These are phyloP conservation scores for Lachancea waltii DNA, from an alignment of 805 yeast species.

Conservation along the genomic window DNA sequence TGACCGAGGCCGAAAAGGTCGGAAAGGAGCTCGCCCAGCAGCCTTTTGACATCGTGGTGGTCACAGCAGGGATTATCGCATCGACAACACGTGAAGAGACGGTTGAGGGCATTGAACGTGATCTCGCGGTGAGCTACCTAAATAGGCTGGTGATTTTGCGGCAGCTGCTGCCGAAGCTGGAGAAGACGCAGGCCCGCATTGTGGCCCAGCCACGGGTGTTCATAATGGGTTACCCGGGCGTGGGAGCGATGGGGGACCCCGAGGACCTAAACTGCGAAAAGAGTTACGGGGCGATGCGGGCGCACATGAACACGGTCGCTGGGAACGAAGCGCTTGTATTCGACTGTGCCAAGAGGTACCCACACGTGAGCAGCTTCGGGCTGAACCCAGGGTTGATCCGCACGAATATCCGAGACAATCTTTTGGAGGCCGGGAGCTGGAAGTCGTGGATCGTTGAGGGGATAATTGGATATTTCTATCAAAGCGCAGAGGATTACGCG, in stretches of 20 bases:
- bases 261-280: slow-evolving; percentile 34
- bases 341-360: slow-evolving; percentile 17
- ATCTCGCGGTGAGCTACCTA: slow-evolving; percentile 35
- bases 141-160: slow-evolving; percentile 33
- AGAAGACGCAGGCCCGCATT: not conserved
- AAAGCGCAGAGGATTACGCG: slow-evolving; percentile 34
- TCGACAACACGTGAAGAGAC: slow-evolving; percentile 30
- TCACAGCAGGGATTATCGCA: slow-evolving; percentile 39
- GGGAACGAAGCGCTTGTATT: slow-evolving; percentile 36
- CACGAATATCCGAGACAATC: slow-evolving; percentile 33
- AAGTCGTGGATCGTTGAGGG: slow-evolving; percentile 25
- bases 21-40: slow-evolving; percentile 22
- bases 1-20: slow-evolving; percentile 21
- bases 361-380: slow-evolving; percentile 30
- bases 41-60: slow-evolving; percentile 27
- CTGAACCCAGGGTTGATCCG: slow-evolving; percentile 37
- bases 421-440: slow-evolving; percentile 28
- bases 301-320: slow-evolving; percentile 40
- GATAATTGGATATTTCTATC: slow-evolving; percentile 28
- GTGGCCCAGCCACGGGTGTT: slow-evolving; percentile 31
- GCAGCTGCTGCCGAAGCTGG: slow-evolving; percentile 19
- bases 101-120: slow-evolving; percentile 35
- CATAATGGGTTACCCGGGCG: slow-evolving; percentile 38
- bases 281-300: slow-evolving; percentile 22
- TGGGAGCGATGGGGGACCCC: slow-evolving; percentile 28